Evolutionary conservation across 1,284 basidiomycete genomes (phyloP).

Genomic region (Leccinum fuscescens): DNA sequence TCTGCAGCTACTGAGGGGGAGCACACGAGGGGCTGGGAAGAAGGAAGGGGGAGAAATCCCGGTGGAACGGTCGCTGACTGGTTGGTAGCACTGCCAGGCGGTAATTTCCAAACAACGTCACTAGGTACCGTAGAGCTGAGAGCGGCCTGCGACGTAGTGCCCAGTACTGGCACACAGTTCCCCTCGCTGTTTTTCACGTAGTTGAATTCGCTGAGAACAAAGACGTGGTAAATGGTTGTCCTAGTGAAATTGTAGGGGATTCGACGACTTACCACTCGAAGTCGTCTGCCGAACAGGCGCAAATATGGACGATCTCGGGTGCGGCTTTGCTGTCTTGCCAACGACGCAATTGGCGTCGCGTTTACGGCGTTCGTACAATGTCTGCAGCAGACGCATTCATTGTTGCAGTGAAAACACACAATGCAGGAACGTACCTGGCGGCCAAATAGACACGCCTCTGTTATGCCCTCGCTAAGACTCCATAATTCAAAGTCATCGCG

Average conservation of each 20-base stretch:
- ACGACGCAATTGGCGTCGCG: conserved; percentile 81
- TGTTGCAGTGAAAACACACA: neutral
- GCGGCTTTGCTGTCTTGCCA: conserved; percentile 61
- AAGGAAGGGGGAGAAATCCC: neutral
- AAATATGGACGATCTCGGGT: conserved; percentile 64
- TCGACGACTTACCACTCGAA: conserved; percentile 82
- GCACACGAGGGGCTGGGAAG: neutral
- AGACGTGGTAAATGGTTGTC: neutral
- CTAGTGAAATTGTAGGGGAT: neutral
- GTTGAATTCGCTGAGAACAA: conserved; percentile 65
- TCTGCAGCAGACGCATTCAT: conserved; percentile 43
- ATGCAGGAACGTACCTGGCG: conserved; percentile 54
- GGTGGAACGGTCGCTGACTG: neutral
- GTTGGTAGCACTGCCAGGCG: neutral
- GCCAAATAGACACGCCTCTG: conserved; percentile 75
- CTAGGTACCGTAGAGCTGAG: neutral
- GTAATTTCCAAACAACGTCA: neutral
- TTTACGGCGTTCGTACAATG: conserved; percentile 82
- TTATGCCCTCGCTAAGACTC: conserved; percentile 90
- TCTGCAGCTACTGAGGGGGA: conserved; percentile 30
- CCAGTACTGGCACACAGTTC: conserved; percentile 73
- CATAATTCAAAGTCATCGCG: conserved; percentile 93
- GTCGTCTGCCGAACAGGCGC: conserved; percentile 70
- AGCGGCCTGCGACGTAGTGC: conserved; percentile 40
- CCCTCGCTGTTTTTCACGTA: conserved; percentile 54